Base-by-base conservation (phyloP, 23 red algal genomes). In the Gracilaria vermiculophylla region DNA sequence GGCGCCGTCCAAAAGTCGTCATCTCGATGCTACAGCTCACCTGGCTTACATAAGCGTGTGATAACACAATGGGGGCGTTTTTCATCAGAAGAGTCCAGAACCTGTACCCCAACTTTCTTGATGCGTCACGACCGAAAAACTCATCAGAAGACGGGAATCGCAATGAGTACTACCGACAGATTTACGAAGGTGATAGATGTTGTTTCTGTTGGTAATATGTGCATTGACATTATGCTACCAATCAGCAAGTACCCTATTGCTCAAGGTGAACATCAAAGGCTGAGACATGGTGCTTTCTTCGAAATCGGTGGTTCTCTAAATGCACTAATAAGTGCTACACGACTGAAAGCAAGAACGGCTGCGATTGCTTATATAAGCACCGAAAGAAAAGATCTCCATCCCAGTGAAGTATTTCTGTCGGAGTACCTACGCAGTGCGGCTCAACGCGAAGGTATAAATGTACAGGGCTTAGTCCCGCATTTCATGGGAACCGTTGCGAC, bases 201-300 rank as follows among this genome's bases (percentile, higher is more conserved):
- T 48, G 67, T 37, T 4, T 82, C 78, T 45, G 78, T 62, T 41
- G 78, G 78, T 29, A 82, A 82, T 58, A 82, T 82, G 78, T 82
- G 78, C 60, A 60, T 82, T 34, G 78, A 82, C 27, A 82, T 82
- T 23, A 60, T 82, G 54, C 36, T 82, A 9, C 78, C 78, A 15
- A 82, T 82, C 55, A 62, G 24, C 17, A 16, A 57, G 14, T 82
- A 82, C 37, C 78, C 78, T 3, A 45, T 82, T 64, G 45, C 21
- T 24, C 31, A 62, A 8, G 55, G 78, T 62, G 52, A 60, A 32
- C 78, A 82, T 62, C 78, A 82, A 66, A 39, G 78, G 16, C 78
- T 82, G 9, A 32, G 54, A 51, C 20, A 31, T 29, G 55, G 54
- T 20, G 54, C 78, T 36, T 64, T 60, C 37, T 40, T 82, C 17